A percentile compares a stretch with the other conserved stretches of the same genome.
Evolutionary conservation across 495 filamentous ascomycete species (phyloP).

Genomic region (Neurospora pannonica): DNA sequence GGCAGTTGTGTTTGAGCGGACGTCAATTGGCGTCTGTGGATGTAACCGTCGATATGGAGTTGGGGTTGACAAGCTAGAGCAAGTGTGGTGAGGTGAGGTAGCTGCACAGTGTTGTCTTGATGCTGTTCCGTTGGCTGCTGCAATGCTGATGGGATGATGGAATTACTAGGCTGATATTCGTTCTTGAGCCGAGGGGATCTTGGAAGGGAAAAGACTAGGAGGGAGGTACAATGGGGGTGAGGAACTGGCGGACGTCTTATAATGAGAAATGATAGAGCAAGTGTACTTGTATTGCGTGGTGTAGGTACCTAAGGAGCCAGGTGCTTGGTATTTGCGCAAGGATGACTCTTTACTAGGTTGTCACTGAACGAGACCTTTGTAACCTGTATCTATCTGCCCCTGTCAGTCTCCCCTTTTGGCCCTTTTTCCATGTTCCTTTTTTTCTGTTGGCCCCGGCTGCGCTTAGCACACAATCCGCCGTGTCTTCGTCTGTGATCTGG

Average conservation of each 20-base stretch:
- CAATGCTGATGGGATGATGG: background rate
- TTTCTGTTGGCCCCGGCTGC: background rate
- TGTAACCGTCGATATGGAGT: background rate
- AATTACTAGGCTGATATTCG: background rate
- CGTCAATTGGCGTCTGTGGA: background rate
- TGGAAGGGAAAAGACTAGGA: background rate
- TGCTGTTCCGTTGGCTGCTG: background rate
- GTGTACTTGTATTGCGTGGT: background rate
- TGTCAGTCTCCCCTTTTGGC: background rate
- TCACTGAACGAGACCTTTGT: background rate
- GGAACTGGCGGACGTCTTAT: background rate
- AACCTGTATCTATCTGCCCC: background rate
- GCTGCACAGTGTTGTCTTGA: background rate
- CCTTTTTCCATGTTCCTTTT: slow-evolving; percentile 1
- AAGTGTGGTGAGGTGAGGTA: background rate
- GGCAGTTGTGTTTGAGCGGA: background rate
- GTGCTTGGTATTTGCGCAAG: background rate
- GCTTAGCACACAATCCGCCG: background rate
- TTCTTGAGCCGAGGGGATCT: background rate
- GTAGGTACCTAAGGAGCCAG: background rate
- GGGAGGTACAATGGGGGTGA: background rate
- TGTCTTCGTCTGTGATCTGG: background rate
- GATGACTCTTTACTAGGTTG: background rate
- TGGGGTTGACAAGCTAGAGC: background rate
- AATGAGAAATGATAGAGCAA: background rate